phyloP scores from a whole-genome alignment of 352 stramenopile species.

The Peronospora farinosa region DNA sequence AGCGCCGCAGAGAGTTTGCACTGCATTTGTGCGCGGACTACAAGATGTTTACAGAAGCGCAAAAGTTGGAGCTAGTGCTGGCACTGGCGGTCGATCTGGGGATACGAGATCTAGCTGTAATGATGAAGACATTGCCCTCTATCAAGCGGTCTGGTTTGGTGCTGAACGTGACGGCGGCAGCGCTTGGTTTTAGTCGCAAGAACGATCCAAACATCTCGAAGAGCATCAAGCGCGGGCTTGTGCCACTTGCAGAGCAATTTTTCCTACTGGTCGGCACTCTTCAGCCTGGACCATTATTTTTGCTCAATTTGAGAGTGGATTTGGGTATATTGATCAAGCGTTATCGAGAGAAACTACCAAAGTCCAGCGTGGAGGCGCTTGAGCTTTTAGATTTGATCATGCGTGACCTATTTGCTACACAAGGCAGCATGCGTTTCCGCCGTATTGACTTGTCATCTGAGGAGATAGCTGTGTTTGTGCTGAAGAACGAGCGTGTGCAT shows the following conservation, averaged over 20 bases:
- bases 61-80: constrained; percentile 76
- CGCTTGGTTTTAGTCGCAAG: constrained; percentile 71
- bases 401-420: constrained; percentile 76
- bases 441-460: constrained; percentile 69
- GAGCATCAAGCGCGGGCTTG: constrained; percentile 77
- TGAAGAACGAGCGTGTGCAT: constrained; percentile 78
- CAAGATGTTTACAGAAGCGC: constrained; percentile 62
- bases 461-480: constrained; percentile 57
- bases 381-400: constrained; percentile 79
- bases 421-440: constrained; percentile 74
- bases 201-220: constrained; percentile 82
- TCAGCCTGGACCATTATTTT: constrained; percentile 60
- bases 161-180: constrained; percentile 68
- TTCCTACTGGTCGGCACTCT: constrained; percentile 71
- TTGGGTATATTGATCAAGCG: constrained; percentile 48
- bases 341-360: constrained; percentile 38
- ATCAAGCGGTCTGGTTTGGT: constrained; percentile 74
- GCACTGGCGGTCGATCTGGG: constrained; percentile 74
- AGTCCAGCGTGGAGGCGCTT: constrained; percentile 51
- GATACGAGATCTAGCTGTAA: constrained; percentile 69
- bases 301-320: constrained; percentile 67
- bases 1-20: constrained; percentile 71
- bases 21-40: constrained; percentile 70
- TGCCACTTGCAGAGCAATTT: constrained; percentile 75
- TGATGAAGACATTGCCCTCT: constrained; percentile 77